Evolutionary conservation across 2,329 filamentous ascomycete species (phyloP).

Genomic region (Mycogone perniciosa): DNA sequence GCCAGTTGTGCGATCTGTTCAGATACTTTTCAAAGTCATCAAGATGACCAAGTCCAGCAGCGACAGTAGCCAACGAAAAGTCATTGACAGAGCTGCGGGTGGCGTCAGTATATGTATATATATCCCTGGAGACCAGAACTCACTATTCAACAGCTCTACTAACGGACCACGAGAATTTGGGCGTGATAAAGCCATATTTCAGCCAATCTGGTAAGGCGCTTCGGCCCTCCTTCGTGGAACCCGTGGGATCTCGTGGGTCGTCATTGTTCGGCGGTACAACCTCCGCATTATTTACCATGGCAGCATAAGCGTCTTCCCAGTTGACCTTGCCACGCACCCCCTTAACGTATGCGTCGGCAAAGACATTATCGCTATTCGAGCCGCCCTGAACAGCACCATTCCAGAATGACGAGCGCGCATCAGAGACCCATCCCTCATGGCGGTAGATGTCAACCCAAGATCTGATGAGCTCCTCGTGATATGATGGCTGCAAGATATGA

Average conservation of each 20-base stretch:
- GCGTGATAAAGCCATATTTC: conserved; percentile 58
- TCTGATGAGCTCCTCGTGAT: conserved; percentile 60
- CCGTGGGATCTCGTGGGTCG: conserved; percentile 50
- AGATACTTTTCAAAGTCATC: conserved; percentile 54
- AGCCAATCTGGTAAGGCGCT: conserved; percentile 66
- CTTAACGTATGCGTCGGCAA: conserved; percentile 67
- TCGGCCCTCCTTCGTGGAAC: conserved; percentile 60
- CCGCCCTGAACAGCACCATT: conserved; percentile 66
- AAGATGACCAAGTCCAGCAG: conserved; percentile 46
- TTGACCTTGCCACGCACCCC: conserved; percentile 56
- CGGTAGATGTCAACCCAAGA: conserved; percentile 64
- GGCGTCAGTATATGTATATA: background rate
- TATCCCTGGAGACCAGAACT: conserved; percentile 11
- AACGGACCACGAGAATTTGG: conserved; percentile 53
- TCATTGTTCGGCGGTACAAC: conserved; percentile 52
- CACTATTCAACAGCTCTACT: conserved; percentile 60
- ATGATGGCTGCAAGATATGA: conserved; percentile 56
- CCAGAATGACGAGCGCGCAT: conserved; percentile 60
- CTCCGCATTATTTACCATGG: conserved; percentile 64
- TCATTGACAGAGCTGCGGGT: conserved; percentile 51
- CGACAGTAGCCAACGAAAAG: conserved; percentile 60
- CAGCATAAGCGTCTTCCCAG: conserved; percentile 56
- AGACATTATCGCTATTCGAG: conserved; percentile 63
- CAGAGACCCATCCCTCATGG: conserved; percentile 57
- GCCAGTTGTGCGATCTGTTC: conserved; percentile 59